Evolutionary conservation across 2,329 filamentous ascomycete species (phyloP).

Genomic region (Trichoderma guizhouense): DNA sequence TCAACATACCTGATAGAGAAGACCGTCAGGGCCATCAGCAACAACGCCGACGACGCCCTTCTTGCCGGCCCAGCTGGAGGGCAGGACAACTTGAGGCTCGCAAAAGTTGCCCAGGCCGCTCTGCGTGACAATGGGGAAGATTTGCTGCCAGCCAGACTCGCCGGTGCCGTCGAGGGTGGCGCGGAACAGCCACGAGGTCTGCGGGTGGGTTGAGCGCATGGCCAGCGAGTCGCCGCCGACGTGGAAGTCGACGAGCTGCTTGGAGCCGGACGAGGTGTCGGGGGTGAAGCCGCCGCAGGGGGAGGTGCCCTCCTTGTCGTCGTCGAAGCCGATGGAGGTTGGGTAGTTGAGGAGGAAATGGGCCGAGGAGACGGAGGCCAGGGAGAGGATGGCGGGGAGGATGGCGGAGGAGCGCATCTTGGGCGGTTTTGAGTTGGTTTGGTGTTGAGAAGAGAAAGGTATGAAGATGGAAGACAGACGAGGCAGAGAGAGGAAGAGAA

Average conservation of each 20-base stretch:
- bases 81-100: conserved; percentile 46
- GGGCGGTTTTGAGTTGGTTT: background rate
- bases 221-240: conserved; percentile 54
- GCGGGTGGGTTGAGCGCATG: conserved; percentile 47
- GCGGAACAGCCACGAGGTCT: conserved; percentile 56
- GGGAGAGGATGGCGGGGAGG: conserved; percentile 36
- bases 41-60: conserved; percentile 54
- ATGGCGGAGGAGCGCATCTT: conserved; percentile 35
- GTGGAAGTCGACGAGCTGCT: conserved; percentile 52
- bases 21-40: conserved; percentile 51
- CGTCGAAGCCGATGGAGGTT: conserved; percentile 45
- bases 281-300: conserved; percentile 56
- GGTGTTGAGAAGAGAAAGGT: background rate
- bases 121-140: conserved; percentile 53
- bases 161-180: conserved; percentile 50
- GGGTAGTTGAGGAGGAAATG: conserved; percentile 55
- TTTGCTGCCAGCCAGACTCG: conserved; percentile 50
- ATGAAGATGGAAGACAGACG: background rate
- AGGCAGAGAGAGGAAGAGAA: background rate
- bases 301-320: conserved; percentile 41
- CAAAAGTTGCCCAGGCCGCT: conserved; percentile 55
- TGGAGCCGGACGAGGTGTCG: conserved; percentile 38
- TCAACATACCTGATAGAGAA: conserved; percentile 51
- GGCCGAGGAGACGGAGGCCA: conserved; percentile 42
- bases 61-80: conserved; percentile 49